A percentile compares a stretch with the other conserved stretches of the same genome.
phyloP scores from a whole-genome alignment of 2,329 filamentous ascomycete species.

The Pseudocercospora fuligena region DNA sequence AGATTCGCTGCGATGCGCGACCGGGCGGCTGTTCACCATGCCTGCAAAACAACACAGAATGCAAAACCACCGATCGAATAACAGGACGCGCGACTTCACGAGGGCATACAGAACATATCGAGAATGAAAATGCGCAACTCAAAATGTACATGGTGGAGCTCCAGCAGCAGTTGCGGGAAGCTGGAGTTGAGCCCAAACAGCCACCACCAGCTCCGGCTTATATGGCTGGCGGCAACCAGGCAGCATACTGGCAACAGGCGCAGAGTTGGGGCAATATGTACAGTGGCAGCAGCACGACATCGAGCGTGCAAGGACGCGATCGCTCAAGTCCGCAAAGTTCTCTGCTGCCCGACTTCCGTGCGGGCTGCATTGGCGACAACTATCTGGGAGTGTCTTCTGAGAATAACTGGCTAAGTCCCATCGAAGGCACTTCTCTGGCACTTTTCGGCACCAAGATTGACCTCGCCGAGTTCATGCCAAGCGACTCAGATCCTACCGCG shows the following conservation, averaged over 20 bases:
- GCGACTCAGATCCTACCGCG: conserved; percentile 67
- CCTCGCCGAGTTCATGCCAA: conserved; percentile 71
- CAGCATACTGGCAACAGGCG: conserved; percentile 18
- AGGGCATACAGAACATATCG: conserved; percentile 77
- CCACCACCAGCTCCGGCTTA: conserved; percentile 17
- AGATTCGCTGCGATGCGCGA: conserved; percentile 84
- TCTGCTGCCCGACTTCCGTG: conserved; percentile 52
- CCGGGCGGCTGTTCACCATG: conserved; percentile 84
- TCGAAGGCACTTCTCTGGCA: conserved; percentile 76
- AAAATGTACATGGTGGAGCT: conserved; percentile 69
- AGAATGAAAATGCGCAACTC: conserved; percentile 72
- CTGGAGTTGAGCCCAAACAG: conserved; percentile 60
- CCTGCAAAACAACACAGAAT: conserved; percentile 74
- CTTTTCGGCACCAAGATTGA: conserved; percentile 82
- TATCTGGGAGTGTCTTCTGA: conserved; percentile 70
- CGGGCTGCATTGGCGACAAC: conserved; percentile 60
- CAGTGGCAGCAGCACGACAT: neutral
- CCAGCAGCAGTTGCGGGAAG: conserved; percentile 66
- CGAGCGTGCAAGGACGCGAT: conserved; percentile 13
- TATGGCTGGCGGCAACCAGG: conserved; percentile 15
- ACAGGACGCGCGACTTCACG: conserved; percentile 78
- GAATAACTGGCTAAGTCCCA: conserved; percentile 69
- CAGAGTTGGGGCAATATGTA: conserved; percentile 8
- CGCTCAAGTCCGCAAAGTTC: conserved; percentile 24
- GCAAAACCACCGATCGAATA: conserved; percentile 84